Evolutionary conservation across 2,329 filamentous ascomycete species (phyloP), one percentile per base, ranked within the genome.

Genomic region (Hysterium pulicare): DNA sequence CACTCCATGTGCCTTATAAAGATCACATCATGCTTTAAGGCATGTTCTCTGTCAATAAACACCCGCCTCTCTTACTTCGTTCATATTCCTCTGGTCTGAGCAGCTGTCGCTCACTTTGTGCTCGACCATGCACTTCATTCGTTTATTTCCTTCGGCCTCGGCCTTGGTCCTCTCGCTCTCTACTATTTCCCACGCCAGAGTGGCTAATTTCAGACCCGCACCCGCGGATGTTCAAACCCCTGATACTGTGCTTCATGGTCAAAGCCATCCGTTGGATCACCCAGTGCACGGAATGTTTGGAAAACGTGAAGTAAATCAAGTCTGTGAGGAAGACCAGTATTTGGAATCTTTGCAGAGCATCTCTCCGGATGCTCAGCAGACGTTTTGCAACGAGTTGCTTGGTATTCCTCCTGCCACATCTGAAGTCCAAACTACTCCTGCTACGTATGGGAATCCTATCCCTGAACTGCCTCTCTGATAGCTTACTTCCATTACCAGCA

Each of bases 1-100:
- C n/a, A n/a, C n/a, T n/a, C n/a, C n/a, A n/a, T n/a, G n/a, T 40
- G 40, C 43, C 48, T 58, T 63, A 63, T 62, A 62, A 61, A 57
- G 47, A 45, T 44, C 46, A 38, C 47, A 30, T 49, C 40, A 39
- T 44, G 42, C 46, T 43, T 49, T 28, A 33, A 40, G 45, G 43
- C 44, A 47, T 45, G 30, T 40, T 45, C 51, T 46, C 46, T 41
- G 46, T 42, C 15, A 21, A 15, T 34, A 11, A 33, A 40, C 38
- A 36, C 46, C 43, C 49, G 44, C 42, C 46, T 44, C 44, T 42
- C 45, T 48, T 44, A 47, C 47, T 42, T 53, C 40, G 32, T 40
- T 33, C 44, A 34, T 47, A 42, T 43, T 57, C 49, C 39, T 49
- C 51, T 44, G 50, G 48, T 57, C 49, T 46, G 57, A 59, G 59